phyloP scores from a whole-genome alignment of 176 grass and related monocot genomes.

The Thinopyrum elongatum region DNA sequence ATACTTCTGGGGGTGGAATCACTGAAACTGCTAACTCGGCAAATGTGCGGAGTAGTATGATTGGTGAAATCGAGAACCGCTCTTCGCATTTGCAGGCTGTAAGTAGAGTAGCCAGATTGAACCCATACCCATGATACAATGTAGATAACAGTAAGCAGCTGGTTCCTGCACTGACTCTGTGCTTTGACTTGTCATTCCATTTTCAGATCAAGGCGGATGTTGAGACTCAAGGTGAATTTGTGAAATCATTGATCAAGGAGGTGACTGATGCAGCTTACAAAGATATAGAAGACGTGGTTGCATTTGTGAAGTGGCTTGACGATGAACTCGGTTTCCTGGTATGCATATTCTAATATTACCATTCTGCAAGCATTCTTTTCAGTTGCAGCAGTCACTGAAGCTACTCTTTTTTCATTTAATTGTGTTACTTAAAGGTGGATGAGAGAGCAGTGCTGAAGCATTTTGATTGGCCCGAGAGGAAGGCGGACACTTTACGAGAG shows the following conservation, averaged over 20 bases:
- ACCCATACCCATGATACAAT: conserved; percentile 15
- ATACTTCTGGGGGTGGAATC: conserved; percentile 69
- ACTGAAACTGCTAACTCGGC: conserved; percentile 69
- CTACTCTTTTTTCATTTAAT: conserved; percentile 25
- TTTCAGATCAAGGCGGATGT: conserved; percentile 95
- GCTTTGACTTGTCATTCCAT: conserved; percentile 11
- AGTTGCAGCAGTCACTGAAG: conserved; percentile 3
- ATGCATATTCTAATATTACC: conserved; percentile 22
- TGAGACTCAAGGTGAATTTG: conserved; percentile 98
- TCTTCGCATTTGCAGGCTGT: conserved; percentile 94
- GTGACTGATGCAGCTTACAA: conserved; percentile 86
- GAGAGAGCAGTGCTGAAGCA: conserved; percentile 98
- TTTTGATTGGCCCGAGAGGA: conserved; percentile 99
- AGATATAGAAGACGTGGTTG: conserved; percentile 98
- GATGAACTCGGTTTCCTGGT: conserved; percentile 98
- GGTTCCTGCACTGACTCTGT: conserved; percentile 17
- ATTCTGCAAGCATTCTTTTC: conserved; percentile 29
- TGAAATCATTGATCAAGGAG: conserved; percentile 98
- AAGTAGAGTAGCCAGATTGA: conserved; percentile 34
- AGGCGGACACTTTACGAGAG: conserved; percentile 87
- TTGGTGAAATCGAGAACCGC: conserved; percentile 98
- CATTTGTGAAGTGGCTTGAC: conserved; percentile 98
- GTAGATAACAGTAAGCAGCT: conserved; percentile 7
- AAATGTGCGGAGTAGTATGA: conserved; percentile 93
- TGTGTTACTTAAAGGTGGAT: conserved; percentile 61